These are phyloP conservation scores for Entomortierella parvispora DNA, from an alignment of 192 early-diverging fungal species.

Conservation along the genomic window DNA sequence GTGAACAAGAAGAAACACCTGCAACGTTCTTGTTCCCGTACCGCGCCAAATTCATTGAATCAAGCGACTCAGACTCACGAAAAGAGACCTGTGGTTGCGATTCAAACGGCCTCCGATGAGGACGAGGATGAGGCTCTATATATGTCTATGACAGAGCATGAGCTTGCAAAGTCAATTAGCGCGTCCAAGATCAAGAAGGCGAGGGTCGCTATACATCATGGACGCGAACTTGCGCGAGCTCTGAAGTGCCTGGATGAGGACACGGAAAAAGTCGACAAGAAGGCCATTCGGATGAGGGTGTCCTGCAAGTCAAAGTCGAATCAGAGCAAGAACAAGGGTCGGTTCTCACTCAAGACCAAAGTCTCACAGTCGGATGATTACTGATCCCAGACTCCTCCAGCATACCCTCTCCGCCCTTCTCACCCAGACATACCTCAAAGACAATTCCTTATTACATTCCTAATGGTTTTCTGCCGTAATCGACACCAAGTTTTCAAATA, in stretches of 20 bases:
- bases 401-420: too few species aligned
- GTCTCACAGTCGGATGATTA: neutral
- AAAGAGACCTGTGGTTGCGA: neutral
- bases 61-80: constrained; percentile 4
- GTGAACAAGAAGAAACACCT: constrained; percentile 21
- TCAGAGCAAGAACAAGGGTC: constrained; percentile 2
- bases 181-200: constrained; percentile 32
- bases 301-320: constrained; percentile 7
- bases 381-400: neutral
- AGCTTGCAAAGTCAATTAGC: constrained; percentile 36
- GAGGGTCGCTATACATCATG: constrained; percentile 20
- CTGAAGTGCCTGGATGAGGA: constrained; percentile 13
- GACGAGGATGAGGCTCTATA: constrained; percentile 16
- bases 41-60: neutral
- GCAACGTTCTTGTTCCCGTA: neutral
- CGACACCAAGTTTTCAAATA: too few species aligned
- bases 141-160: constrained; percentile 43
- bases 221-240: constrained; percentile 16
- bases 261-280: constrained; percentile 23
- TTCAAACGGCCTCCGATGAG: neutral
- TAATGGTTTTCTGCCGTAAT: constrained; percentile 1
- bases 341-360: neutral
- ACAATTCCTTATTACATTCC: too few species aligned
- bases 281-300: constrained; percentile 1
- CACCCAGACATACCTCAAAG: too few species aligned